These are phyloP conservation scores for Candida insectorum DNA, from an alignment of 805 yeast genomes.

Conservation along the genomic window DNA sequence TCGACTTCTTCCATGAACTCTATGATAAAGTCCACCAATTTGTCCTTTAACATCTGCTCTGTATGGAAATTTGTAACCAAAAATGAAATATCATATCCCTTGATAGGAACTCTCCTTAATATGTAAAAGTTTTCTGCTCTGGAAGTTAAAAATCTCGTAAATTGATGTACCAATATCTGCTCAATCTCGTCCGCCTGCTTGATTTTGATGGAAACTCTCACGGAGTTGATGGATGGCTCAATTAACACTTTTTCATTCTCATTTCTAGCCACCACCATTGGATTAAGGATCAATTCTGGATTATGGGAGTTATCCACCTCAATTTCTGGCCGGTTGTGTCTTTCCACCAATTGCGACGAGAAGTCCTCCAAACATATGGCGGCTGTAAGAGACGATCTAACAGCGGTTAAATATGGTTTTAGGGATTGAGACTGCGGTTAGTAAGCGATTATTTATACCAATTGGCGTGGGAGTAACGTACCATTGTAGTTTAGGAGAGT, in stretches of 20 bases:
- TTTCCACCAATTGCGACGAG: conserved; percentile 91
- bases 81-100: conserved; percentile 91
- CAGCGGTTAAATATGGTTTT: conserved; percentile 92
- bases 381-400: conserved; percentile 87
- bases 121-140: conserved; percentile 95
- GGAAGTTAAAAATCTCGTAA: conserved; percentile 88
- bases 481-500: no score
- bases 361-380: conserved; percentile 91
- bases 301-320: conserved; percentile 73
- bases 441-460: no score
- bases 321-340: conserved; percentile 96
- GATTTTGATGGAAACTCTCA: conserved; percentile 85
- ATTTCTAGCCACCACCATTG: conserved; percentile 87
- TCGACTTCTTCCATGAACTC: conserved; percentile 99
- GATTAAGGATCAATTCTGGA: conserved; percentile 80
- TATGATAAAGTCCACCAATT: conserved; percentile 92
- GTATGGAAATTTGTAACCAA: conserved; percentile 92
- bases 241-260: conserved; percentile 90
- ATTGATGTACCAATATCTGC: conserved; percentile 88
- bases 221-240: conserved; percentile 91
- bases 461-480: background rate
- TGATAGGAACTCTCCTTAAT: conserved; percentile 84
- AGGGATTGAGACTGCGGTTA: conserved; percentile 79
- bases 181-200: conserved; percentile 98
- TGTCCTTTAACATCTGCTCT: conserved; percentile 91